These are phyloP conservation scores for Penicillium palitans DNA, from an alignment of 2,329 filamentous ascomycete species.

Conservation along the genomic window DNA sequence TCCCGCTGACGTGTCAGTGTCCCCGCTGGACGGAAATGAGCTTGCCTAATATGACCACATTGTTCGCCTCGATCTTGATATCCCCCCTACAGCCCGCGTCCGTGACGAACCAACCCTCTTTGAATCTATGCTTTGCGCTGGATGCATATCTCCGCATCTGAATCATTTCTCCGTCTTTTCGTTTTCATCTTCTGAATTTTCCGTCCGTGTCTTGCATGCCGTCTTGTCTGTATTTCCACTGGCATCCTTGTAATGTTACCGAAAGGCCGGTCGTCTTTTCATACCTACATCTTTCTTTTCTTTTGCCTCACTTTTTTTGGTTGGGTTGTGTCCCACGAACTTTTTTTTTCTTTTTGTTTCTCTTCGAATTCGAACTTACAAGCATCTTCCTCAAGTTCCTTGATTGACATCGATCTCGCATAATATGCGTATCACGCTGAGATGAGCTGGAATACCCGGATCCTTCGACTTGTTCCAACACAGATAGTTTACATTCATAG, in stretches of 20 bases:
- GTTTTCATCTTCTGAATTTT: conserved; percentile 2
- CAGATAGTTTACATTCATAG: conserved; percentile 10
- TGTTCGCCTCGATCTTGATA: conserved; percentile 4
- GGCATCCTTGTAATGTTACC: conserved; percentile 6
- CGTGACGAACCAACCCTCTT: conserved; percentile 22
- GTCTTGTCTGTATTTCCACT: background rate
- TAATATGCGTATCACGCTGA: conserved; percentile 10
- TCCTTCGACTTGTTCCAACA: conserved; percentile 10
- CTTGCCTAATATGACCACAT: conserved; percentile 15
- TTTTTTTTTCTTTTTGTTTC: conserved; percentile 2
- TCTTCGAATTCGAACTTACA: background rate
- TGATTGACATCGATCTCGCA: conserved; percentile 10
- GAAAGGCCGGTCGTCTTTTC: background rate
- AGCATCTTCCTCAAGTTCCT: conserved; percentile 4
- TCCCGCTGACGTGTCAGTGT: conserved; percentile 11
- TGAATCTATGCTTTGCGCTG: conserved; percentile 8
- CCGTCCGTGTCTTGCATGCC: conserved; percentile 11
- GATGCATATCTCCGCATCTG: background rate
- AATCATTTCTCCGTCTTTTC: conserved; percentile 1
- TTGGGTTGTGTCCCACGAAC: background rate
- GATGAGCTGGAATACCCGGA: conserved; percentile 18
- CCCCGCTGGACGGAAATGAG: conserved; percentile 22
- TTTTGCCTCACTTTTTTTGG: background rate
- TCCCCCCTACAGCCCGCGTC: conserved; percentile 13
- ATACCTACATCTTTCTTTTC: background rate